Base-by-base conservation (phyloP, 768 basidiomycete species). In the Suillus plorans region DNA sequence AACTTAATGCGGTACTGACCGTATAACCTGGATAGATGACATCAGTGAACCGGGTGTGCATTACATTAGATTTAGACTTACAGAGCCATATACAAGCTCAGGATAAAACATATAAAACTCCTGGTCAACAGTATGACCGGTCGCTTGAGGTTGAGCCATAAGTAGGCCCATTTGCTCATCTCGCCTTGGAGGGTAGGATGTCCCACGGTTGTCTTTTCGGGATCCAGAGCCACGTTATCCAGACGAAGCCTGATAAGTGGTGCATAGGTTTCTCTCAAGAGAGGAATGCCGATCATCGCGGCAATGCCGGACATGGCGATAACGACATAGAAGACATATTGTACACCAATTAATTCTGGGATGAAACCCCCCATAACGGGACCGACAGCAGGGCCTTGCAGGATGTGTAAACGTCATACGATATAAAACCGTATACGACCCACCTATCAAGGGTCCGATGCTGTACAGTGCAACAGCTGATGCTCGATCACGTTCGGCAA, bases 51-150 rank as follows among this genome's bases (percentile, higher is more conserved):
- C 47, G 22, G 8, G 39, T 50, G 36, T 41, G 22, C 9, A 49
- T 50, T 22, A 7, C 20, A 58, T 31, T 14, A 34, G n/a, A 20
- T 37, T 49, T 47, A n/a, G 12, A 83, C 89, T 76, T 67, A 89
- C 87, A 91, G 80, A 18, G 89, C 84, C 86, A 88, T 86, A 68
- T 91, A 92, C 60, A 88, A 78, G 71, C 89, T 90, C 61, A 92
- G 80, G 41, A 87, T 79, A 70, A 92, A 90, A 72, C 88, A 90
- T 57, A 90, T 81, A 61, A 89, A 84, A 69, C 88, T 91, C 36
- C 76, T 77, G 39, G 79, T 83, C 41, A 92, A 80, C 47, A 91
- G 75, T 6, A 83, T 78, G 31, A 86, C 69, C 0, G 90, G 90
- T n/a, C 91, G 79, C 18, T 77, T 77, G 62, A 93, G 72, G 68